Evolutionary conservation across 2,329 filamentous ascomycete species (phyloP).

Genomic region (Fusarium sp.): DNA sequence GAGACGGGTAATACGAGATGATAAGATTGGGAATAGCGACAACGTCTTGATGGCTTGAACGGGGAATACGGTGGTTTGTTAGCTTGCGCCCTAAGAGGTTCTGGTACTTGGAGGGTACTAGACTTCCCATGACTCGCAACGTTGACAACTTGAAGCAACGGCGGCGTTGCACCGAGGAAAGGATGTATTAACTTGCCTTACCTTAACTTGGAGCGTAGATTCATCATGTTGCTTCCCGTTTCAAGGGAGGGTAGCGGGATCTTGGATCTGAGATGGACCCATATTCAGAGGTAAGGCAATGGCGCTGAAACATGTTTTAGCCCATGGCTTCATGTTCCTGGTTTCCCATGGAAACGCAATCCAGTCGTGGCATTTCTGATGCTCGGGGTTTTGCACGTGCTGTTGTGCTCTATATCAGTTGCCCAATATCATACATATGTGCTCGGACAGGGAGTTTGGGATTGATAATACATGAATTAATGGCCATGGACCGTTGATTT

Average conservation of each 20-base stretch:
- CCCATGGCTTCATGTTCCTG: conserved; percentile 4
- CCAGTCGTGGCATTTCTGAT: neutral
- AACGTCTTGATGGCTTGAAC: conserved; percentile 7
- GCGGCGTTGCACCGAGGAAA: neutral
- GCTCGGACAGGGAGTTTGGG: no score
- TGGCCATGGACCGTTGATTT: conserved; percentile 18
- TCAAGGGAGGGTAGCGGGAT: conserved; percentile 21
- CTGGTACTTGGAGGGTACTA: conserved; percentile 17
- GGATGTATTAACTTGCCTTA: neutral
- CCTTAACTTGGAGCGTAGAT: neutral
- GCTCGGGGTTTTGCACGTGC: no score
- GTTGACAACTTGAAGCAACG: neutral
- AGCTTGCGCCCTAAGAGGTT: neutral
- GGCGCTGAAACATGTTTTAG: conserved; percentile 28
- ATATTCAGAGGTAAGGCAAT: conserved; percentile 22
- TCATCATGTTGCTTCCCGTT: neutral
- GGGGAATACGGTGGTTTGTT: neutral
- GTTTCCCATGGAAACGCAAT: conserved; percentile 32
- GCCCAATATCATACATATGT: no score
- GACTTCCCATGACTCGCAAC: conserved; percentile 17
- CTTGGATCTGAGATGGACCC: conserved; percentile 22
- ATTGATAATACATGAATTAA: neutral
- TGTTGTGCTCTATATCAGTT: no score
- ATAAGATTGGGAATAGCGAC: conserved; percentile 26
- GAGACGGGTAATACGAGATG: conserved; percentile 21